These are phyloP conservation scores for Glycine soja DNA, from an alignment of 306 rosid species.

Conservation along the genomic window DNA sequence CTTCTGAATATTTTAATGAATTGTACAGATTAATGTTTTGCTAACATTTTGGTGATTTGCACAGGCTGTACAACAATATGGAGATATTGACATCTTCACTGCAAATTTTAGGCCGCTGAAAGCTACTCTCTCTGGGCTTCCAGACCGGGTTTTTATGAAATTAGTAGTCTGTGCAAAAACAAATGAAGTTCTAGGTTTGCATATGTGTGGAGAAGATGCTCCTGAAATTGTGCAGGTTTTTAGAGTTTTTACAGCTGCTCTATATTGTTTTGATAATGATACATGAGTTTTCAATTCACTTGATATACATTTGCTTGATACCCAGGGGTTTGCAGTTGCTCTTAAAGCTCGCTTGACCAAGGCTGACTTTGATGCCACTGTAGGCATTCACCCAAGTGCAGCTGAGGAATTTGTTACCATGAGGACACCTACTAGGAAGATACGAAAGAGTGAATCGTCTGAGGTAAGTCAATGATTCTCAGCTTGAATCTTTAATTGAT, in stretches of 20 bases:
- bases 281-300: constrained; percentile 38
- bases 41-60: constrained; percentile 40
- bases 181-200: constrained; percentile 77
- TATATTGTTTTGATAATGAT: constrained; percentile 30
- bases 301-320: constrained; percentile 35
- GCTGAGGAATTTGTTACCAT: constrained; percentile 96
- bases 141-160: constrained; percentile 90
- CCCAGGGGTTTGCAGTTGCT: constrained; percentile 95
- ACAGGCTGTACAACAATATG: constrained; percentile 80
- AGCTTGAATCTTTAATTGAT: constrained; percentile 35
- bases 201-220: constrained; percentile 96
- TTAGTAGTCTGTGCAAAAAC: constrained; percentile 83
- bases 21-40: constrained; percentile 35
- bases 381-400: constrained; percentile 95
- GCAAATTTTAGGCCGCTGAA: constrained; percentile 91
- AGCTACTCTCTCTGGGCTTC: constrained; percentile 96
- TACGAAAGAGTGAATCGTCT: constrained; percentile 62
- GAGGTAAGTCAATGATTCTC: constrained; percentile 61
- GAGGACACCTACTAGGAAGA: constrained; percentile 85
- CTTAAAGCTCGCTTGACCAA: constrained; percentile 94
- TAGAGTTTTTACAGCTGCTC: constrained; percentile 39
- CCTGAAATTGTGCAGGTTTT: constrained; percentile 92
- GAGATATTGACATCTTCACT: constrained; percentile 85
- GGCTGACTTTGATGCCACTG: constrained; percentile 89
- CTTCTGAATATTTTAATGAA: constrained; percentile 31